phyloP scores from a whole-genome alignment of 2,329 filamentous ascomycete species.

The Cordyceps militaris region DNA sequence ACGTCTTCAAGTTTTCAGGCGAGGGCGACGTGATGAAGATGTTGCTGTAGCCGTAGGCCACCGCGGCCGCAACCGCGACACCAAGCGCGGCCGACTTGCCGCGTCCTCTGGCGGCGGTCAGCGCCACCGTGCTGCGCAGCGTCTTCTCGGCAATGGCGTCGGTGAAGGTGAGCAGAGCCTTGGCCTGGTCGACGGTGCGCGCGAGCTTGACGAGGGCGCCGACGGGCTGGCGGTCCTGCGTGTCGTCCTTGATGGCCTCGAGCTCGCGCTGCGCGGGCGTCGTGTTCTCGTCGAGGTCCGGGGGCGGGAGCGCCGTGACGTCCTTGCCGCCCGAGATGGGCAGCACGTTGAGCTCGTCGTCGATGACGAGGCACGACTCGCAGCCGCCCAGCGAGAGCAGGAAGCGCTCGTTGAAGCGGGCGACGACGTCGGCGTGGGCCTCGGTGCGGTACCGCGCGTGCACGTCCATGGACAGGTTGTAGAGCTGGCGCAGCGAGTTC shows the following conservation, averaged over 20 bases:
- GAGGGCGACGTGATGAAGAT: slow-evolving; percentile 98
- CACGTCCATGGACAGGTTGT: slow-evolving; percentile 95
- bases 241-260: slow-evolving; percentile 76
- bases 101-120: slow-evolving; percentile 89
- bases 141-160: slow-evolving; percentile 97
- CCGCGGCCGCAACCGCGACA: slow-evolving; percentile 85
- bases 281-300: slow-evolving; percentile 65
- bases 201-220: slow-evolving; percentile 78
- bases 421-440: slow-evolving; percentile 88
- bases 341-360: slow-evolving; percentile 95
- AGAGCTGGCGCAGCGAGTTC: slow-evolving; percentile 94
- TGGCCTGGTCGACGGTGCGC: slow-evolving; percentile 90
- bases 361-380: slow-evolving; percentile 88
- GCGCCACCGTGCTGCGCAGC: slow-evolving; percentile 80
- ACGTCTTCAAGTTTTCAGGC: slow-evolving; percentile 95
- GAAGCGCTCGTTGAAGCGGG: slow-evolving; percentile 96
- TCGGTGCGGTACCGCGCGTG: slow-evolving; percentile 95
- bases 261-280: slow-evolving; percentile 69
- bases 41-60: slow-evolving; percentile 96
- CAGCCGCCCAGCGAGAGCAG: slow-evolving; percentile 93
- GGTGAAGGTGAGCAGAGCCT: slow-evolving; percentile 92
- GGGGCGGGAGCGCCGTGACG: slow-evolving; percentile 73
- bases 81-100: slow-evolving; percentile 96
- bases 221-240: slow-evolving; percentile 79
- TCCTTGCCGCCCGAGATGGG: slow-evolving; percentile 94